Evolutionary conservation across 352 stramenopile genomes (phyloP).

Genomic region (Globisporangium cederbergense): DNA sequence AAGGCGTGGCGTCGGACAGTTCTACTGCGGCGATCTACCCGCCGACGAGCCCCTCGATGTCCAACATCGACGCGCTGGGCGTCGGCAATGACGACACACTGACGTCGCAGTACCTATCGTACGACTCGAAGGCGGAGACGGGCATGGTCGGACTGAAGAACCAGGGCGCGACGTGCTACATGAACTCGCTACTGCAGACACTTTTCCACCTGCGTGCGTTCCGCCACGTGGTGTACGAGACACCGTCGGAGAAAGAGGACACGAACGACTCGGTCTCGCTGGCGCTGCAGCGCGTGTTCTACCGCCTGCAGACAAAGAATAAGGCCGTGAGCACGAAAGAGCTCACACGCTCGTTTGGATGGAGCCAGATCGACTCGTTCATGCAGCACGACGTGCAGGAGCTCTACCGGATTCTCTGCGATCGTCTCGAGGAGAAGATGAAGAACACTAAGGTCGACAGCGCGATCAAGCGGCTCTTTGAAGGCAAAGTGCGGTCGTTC

Average conservation of each 20-base stretch:
- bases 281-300: constrained; percentile 84
- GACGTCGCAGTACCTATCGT: constrained; percentile 32
- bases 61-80: constrained; percentile 20
- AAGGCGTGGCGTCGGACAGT: constrained; percentile 9
- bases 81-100: constrained; percentile 10
- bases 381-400: constrained; percentile 94
- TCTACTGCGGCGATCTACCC: constrained; percentile 10
- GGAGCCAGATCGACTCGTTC: constrained; percentile 89
- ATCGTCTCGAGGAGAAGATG: constrained; percentile 92
- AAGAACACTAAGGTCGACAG: constrained; percentile 83
- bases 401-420: constrained; percentile 88
- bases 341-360: constrained; percentile 91
- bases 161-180: constrained; percentile 91
- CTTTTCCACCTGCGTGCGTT: constrained; percentile 89
- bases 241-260: constrained; percentile 71
- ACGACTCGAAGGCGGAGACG: constrained; percentile 81
- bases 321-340: constrained; percentile 90
- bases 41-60: constrained; percentile 21
- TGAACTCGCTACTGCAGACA: constrained; percentile 93
- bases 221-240: constrained; percentile 81
- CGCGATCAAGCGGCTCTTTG: constrained; percentile 86
- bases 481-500: constrained; percentile 86
- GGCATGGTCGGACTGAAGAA: constrained; percentile 89
- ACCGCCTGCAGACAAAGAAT: constrained; percentile 61
- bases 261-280: constrained; percentile 83